These are phyloP conservation scores for Chaetomidium leptoderma DNA, from an alignment of 495 filamentous ascomycete species.

Conservation along the genomic window DNA sequence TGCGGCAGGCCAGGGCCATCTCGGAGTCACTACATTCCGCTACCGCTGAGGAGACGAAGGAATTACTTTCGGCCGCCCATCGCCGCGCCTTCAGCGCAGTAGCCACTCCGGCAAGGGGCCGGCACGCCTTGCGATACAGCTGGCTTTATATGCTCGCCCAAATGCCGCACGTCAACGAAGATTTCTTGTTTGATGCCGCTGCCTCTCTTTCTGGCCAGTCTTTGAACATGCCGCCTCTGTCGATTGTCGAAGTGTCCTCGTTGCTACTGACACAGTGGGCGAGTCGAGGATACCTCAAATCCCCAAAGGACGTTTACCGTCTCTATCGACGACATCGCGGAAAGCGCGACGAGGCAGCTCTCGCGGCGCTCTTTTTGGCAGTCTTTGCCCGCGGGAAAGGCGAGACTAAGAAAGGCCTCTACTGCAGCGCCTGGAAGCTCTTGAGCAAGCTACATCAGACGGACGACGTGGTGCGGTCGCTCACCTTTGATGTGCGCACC, in stretches of 20 bases:
- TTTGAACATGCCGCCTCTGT: slow-evolving; percentile 8
- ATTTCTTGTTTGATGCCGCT: slow-evolving; percentile 15
- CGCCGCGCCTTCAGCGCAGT: slow-evolving; percentile 12
- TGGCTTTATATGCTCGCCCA: slow-evolving; percentile 32
- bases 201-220: slow-evolving; percentile 9
- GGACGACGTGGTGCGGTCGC: slow-evolving; percentile 19
- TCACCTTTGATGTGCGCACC: slow-evolving; percentile 9
- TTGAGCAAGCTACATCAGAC: slow-evolving; percentile 17
- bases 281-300: slow-evolving; percentile 25
- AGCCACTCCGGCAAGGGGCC: not conserved
- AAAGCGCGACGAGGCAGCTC: slow-evolving; percentile 16
- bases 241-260: slow-evolving; percentile 21
- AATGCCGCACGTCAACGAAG: slow-evolving; percentile 19
- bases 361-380: slow-evolving; percentile 29
- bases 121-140: slow-evolving; percentile 18
- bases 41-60: slow-evolving; percentile 9
- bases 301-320: not conserved
- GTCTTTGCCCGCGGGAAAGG: slow-evolving; percentile 7
- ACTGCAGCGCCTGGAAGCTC: slow-evolving; percentile 21
- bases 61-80: slow-evolving; percentile 18
- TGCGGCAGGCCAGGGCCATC: slow-evolving; percentile 12
- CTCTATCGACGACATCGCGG: slow-evolving; percentile 8
- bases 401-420: slow-evolving; percentile 9
- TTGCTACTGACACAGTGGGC: slow-evolving; percentile 30
- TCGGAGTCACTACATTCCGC: slow-evolving; percentile 7